These are phyloP conservation scores for Ophiostoma sp. DNA, from an alignment of 2,329 filamentous ascomycete species.

Conservation along the genomic window DNA sequence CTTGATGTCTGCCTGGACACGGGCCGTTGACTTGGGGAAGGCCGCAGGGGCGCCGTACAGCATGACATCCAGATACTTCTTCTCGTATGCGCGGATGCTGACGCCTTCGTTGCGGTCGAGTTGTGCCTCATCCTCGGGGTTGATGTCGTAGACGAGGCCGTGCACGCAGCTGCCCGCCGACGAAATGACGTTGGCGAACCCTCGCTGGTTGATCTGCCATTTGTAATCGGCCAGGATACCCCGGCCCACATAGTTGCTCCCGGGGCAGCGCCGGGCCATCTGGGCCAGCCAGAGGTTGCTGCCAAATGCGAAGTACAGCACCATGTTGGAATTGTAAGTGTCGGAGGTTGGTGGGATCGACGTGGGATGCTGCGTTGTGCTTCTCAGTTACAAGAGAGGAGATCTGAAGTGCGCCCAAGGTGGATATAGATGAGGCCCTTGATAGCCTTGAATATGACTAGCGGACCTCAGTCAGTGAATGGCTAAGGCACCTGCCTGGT, in stretches of 20 bases:
- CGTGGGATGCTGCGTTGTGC: too few relatives aligned
- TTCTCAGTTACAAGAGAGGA: too few relatives aligned
- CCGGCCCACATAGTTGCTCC: slow-evolving; percentile 37
- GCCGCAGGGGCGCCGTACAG: slow-evolving; percentile 28
- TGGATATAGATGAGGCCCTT: too few relatives aligned
- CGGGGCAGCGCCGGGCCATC: slow-evolving; percentile 42
- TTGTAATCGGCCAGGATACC: slow-evolving; percentile 37
- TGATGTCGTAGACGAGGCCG: slow-evolving; percentile 40
- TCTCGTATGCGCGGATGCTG: slow-evolving; percentile 37
- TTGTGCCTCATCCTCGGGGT: slow-evolving; percentile 35
- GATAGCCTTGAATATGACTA: too few relatives aligned
- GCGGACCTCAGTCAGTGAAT: too few relatives aligned
- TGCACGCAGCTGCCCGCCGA: slow-evolving; percentile 31
- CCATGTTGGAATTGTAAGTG: background rate
- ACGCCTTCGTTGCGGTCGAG: slow-evolving; percentile 41
- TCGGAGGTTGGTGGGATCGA: too few relatives aligned
- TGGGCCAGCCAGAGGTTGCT: slow-evolving; percentile 43
- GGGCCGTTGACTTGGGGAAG: background rate
- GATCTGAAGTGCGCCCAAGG: too few relatives aligned
- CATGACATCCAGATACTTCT: slow-evolving; percentile 27
- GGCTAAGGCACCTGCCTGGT: too few relatives aligned
- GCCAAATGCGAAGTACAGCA: slow-evolving; percentile 43
- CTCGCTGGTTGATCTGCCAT: slow-evolving; percentile 46
- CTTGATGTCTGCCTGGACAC: background rate
- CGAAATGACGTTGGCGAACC: slow-evolving; percentile 41